These are phyloP conservation scores for Hanseniaspora sp. DNA, from an alignment of 1,139 yeast species.

Conservation along the genomic window DNA sequence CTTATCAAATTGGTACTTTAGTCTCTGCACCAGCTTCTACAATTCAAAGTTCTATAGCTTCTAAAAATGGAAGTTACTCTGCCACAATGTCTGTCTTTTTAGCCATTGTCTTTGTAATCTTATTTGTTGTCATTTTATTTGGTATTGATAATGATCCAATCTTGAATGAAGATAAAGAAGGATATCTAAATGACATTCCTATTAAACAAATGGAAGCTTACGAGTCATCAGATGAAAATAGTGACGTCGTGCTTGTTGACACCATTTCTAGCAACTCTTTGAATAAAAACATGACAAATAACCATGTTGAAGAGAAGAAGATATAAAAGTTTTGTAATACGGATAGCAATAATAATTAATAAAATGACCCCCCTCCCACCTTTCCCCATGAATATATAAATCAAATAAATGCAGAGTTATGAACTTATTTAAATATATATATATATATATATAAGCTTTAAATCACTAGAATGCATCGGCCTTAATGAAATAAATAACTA, in stretches of 20 bases:
- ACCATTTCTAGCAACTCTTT: slow-evolving; percentile 5
- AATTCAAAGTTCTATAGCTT: slow-evolving; percentile 67
- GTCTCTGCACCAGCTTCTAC: slow-evolving; percentile 78
- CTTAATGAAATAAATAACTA: too few species aligned
- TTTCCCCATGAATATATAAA: too few species aligned
- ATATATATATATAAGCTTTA: too few species aligned
- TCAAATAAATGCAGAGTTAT: too few species aligned
- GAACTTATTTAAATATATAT: too few species aligned
- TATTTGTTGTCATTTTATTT: slow-evolving; percentile 45
- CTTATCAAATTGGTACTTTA: slow-evolving; percentile 76
- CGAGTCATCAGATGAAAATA: background rate
- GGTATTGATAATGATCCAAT: slow-evolving; percentile 57
- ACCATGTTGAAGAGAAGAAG: background rate
- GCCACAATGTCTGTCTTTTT: slow-evolving; percentile 73
- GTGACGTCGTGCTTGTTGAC: background rate
- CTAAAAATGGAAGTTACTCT: slow-evolving; percentile 41
- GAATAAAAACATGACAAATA: background rate
- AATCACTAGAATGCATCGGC: too few species aligned
- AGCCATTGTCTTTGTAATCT: slow-evolving; percentile 63
- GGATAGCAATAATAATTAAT: too few species aligned
- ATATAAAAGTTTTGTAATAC: too few species aligned
- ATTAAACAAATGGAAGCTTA: background rate
- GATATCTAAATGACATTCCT: background rate
- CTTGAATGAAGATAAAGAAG: slow-evolving; percentile 18
- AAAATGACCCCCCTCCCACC: too few species aligned